Percentiles rank a stretch among this genome's conserved stretches.
Evolutionary conservation across 345 rosid species (phyloP).

Genomic region (Salix viminalis): DNA sequence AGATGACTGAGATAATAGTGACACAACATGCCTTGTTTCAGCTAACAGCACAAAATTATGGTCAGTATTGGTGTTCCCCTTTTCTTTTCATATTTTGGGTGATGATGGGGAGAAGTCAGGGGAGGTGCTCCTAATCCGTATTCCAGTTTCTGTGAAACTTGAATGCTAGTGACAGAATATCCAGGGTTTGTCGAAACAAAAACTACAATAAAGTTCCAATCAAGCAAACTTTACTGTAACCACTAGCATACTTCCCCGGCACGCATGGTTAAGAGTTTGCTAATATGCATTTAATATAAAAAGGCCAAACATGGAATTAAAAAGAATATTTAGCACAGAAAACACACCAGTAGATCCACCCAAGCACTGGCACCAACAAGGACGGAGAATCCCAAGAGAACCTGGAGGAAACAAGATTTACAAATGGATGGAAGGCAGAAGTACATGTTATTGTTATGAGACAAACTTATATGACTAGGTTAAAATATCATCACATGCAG

Average conservation of each 20-base stretch:
- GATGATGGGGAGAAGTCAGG: background rate
- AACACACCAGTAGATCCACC: constrained; percentile 85
- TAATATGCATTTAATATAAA: background rate
- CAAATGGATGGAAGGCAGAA: background rate
- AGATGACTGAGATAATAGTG: background rate
- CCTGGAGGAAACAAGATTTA: constrained; percentile 37
- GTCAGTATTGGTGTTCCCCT: background rate
- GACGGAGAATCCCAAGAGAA: constrained; percentile 90
- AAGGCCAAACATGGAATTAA: background rate
- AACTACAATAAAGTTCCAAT: background rate
- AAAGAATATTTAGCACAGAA: background rate
- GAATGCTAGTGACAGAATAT: background rate
- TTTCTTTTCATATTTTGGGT: background rate
- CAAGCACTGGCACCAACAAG: constrained; percentile 94
- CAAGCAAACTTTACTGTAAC: background rate
- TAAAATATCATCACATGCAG: background rate
- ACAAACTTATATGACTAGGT: background rate
- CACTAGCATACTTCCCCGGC: background rate
- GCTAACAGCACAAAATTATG: background rate
- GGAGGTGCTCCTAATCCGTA: background rate
- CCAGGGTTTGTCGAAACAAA: background rate
- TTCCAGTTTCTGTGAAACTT: background rate
- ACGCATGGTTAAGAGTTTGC: background rate
- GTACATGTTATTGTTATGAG: background rate
- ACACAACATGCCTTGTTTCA: background rate